Percentiles rank a stretch among this genome's conserved stretches.
Conservation (phyloP, 2,329 filamentous ascomycete species). For the Sarocladium oryzae region DNA sequence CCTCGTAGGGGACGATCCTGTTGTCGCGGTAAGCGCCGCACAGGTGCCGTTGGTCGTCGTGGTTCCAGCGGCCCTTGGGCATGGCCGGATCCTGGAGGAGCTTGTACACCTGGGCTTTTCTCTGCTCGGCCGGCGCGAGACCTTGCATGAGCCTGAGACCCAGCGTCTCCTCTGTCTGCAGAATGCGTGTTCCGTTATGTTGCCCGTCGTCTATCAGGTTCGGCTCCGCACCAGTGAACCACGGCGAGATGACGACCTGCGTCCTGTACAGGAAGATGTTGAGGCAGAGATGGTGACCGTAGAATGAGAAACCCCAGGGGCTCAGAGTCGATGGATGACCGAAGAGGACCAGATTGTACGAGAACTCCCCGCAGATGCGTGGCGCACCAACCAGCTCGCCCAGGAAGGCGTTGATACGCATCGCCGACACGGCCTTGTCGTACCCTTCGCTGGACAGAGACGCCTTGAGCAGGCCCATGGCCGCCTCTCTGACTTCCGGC, state of each 20-base stretch:
- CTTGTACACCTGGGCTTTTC: conserved; percentile 49
- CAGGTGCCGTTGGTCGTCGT: conserved; percentile 71
- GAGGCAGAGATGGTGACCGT: conserved; percentile 73
- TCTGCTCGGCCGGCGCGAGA: conserved; percentile 39
- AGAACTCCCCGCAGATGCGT: conserved; percentile 64
- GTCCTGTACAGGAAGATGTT: conserved; percentile 59
- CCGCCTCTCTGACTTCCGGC: conserved; percentile 35
- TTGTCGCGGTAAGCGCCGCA: conserved; percentile 78
- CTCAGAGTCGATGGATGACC: conserved; percentile 48
- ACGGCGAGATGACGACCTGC: conserved; percentile 65
- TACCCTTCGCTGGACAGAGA: conserved; percentile 66
- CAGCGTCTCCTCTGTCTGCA: conserved; percentile 56
- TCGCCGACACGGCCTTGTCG: conserved; percentile 59
- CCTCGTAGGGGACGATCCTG: conserved; percentile 67
- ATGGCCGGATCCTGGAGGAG: conserved; percentile 58
- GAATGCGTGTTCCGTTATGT: conserved; percentile 57
- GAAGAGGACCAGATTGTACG: conserved; percentile 71
- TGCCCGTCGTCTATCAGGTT: conserved; percentile 64
- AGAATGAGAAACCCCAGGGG: conserved; percentile 69
- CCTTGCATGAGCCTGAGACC: conserved; percentile 66
- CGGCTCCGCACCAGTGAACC: conserved; percentile 76
- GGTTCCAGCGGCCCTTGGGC: conserved; percentile 67
- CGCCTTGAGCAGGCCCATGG: conserved; percentile 48
- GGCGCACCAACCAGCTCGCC: conserved; percentile 59
- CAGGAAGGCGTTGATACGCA: conserved; percentile 70